phyloP scores from a whole-genome alignment of 225 moss, liverwort and hornwort species.

The Sphagnum tenellum region DNA sequence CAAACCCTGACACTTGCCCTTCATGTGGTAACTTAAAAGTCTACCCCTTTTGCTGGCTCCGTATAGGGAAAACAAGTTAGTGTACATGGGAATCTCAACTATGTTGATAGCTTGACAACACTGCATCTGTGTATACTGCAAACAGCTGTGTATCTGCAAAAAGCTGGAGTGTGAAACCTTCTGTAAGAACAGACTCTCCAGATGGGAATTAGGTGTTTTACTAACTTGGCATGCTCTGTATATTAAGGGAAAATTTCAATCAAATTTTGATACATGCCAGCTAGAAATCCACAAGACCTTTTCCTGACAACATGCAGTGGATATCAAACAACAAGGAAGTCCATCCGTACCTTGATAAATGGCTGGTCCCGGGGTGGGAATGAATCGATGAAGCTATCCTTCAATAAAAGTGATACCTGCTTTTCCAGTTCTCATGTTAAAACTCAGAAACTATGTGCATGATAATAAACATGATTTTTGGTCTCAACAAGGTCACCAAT shows the following conservation, averaged over 20 bases:
- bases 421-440: too few relatives aligned
- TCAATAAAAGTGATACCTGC: slow-evolving; percentile 83
- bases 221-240: too few relatives aligned
- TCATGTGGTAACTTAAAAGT: slow-evolving; percentile 13
- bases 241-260: too few relatives aligned
- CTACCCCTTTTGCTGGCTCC: slow-evolving; percentile 14
- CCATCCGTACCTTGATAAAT: slow-evolving; percentile 70
- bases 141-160: slow-evolving; percentile 98
- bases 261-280: too few relatives aligned
- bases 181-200: neutral
- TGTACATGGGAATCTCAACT: slow-evolving; percentile 50
- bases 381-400: slow-evolving; percentile 97
- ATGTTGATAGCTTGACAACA: slow-evolving; percentile 84
- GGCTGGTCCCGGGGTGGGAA: slow-evolving; percentile 81
- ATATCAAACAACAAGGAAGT: too few relatives aligned
- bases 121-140: slow-evolving; percentile 87
- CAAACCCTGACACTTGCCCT: slow-evolving; percentile 1
- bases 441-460: too few relatives aligned
- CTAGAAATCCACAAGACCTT: too few relatives aligned
- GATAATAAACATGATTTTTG: too few relatives aligned
- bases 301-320: too few relatives aligned
- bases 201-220: neutral
- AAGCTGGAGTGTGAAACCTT: slow-evolving; percentile 31
- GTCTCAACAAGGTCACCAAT: too few relatives aligned
- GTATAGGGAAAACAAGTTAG: slow-evolving; percentile 20